Conservation (phyloP, 768 basidiomycete species). For the Leccinum ochraceum region DNA sequence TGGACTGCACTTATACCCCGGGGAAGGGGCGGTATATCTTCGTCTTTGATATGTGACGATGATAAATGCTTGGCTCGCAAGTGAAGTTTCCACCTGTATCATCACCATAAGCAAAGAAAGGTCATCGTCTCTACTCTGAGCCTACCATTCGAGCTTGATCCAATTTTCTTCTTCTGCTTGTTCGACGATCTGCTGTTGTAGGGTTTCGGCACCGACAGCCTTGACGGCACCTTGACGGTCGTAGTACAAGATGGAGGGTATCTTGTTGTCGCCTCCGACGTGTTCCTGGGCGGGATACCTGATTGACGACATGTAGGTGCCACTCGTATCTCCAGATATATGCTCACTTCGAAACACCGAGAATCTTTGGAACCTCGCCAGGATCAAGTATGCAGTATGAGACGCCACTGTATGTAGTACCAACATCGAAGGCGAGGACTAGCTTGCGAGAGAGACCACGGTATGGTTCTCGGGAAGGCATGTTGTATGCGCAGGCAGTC, state of each 20-base stretch:
- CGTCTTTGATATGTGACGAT: constrained; percentile 24
- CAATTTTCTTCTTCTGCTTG: constrained; percentile 39
- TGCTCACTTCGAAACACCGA: constrained; percentile 28
- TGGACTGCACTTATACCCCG: constrained; percentile 19
- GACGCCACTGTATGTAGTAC: constrained; percentile 35
- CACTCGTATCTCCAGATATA: neutral
- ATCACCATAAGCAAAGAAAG: neutral
- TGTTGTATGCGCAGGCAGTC: constrained; percentile 9
- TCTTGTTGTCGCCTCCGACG: constrained; percentile 47
- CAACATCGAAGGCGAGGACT: constrained; percentile 38
- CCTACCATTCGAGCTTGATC: constrained; percentile 45
- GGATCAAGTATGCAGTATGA: constrained; percentile 39
- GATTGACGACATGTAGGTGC: neutral
- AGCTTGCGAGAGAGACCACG: constrained; percentile 41
- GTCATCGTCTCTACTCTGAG: neutral
- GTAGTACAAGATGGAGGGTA: constrained; percentile 51
- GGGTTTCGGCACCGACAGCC: constrained; percentile 47
- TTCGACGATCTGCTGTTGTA: constrained; percentile 36
- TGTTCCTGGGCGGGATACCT: constrained; percentile 52
- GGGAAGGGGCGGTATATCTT: constrained; percentile 29
- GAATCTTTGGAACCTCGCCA: constrained; percentile 33
- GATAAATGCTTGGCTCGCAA: constrained; percentile 31
- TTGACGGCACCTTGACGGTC: constrained; percentile 38
- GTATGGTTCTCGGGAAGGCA: constrained; percentile 35
- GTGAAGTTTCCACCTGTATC: constrained; percentile 37